phyloP scores from a whole-genome alignment of 305 asterid species.

The Fraxinus sp. region DNA sequence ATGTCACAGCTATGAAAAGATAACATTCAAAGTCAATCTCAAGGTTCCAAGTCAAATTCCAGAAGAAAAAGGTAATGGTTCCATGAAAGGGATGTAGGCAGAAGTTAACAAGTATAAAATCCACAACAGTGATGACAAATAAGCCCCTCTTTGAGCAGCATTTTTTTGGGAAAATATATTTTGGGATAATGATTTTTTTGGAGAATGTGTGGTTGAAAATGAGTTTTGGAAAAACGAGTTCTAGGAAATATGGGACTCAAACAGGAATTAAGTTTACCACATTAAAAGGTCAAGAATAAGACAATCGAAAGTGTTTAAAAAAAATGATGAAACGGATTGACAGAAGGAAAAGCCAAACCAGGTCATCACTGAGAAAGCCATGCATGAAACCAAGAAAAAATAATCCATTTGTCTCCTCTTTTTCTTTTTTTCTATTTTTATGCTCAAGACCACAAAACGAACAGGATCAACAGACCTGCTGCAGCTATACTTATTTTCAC shows the following conservation, averaged over 20 bases:
- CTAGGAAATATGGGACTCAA: neutral
- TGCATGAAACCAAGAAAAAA: neutral
- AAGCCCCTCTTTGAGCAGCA: neutral
- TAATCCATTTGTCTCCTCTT: neutral
- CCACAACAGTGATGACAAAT: neutral
- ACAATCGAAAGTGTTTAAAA: neutral
- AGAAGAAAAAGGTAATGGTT: neutral
- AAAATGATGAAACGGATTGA: neutral
- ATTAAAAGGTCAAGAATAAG: neutral
- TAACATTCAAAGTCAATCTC: neutral
- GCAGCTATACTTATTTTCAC: conserved; percentile 83
- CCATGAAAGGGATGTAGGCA: neutral
- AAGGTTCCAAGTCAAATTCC: neutral
- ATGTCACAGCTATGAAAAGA: neutral
- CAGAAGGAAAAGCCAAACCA: conserved; percentile 1
- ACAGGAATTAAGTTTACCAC: neutral
- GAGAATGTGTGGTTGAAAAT: neutral
- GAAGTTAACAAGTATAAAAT: neutral
- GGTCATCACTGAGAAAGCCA: conserved; percentile 8
- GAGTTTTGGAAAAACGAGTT: neutral
- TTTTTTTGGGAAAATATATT: no score
- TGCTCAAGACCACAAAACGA: neutral
- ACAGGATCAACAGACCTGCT: conserved; percentile 49
- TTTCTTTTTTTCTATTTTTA: neutral
- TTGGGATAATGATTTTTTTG: neutral